A percentile compares a stretch with the other conserved stretches of the same genome.
Conservation (phyloP, 768 basidiomycete genomes). For the Leccinum boreale region DNA sequence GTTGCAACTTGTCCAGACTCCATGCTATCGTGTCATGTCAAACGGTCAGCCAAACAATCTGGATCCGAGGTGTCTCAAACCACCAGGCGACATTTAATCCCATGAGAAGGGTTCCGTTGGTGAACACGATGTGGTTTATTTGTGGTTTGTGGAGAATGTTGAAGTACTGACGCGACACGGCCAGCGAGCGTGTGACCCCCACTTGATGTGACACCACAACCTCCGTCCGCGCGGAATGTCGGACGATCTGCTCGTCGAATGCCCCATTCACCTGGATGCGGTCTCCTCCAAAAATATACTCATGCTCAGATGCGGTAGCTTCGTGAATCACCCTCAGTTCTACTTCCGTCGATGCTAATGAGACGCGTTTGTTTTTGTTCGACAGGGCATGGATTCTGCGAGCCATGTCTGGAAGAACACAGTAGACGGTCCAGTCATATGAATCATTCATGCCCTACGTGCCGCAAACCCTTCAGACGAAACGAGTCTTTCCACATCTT, state of each 20-base stretch:
- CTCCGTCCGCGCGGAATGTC: conserved; percentile 4
- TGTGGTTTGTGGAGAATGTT: neutral
- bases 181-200: neutral
- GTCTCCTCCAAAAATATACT: conserved; percentile 27
- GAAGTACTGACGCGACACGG: neutral
- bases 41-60: neutral
- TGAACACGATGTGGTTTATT: neutral
- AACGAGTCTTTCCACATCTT: conserved; percentile 29
- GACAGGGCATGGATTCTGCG: conserved; percentile 33
- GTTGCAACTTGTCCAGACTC: neutral
- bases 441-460: conserved; percentile 24
- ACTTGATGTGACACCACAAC: neutral
- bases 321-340: conserved; percentile 3
- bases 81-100: neutral
- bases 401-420: conserved; percentile 25
- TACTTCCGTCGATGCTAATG: conserved; percentile 10
- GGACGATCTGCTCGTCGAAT: conserved; percentile 25
- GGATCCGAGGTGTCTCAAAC: neutral
- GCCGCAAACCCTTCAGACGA: conserved; percentile 26
- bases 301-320: conserved; percentile 31
- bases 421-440: neutral
- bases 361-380: conserved; percentile 8
- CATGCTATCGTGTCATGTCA: neutral
- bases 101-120: neutral
- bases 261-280: conserved; percentile 31